Evolutionary conservation across 176 grass and related monocot species (phyloP), one percentile per base, ranked within the genome.

Genomic region (Dendrocalamus sinicus): DNA sequence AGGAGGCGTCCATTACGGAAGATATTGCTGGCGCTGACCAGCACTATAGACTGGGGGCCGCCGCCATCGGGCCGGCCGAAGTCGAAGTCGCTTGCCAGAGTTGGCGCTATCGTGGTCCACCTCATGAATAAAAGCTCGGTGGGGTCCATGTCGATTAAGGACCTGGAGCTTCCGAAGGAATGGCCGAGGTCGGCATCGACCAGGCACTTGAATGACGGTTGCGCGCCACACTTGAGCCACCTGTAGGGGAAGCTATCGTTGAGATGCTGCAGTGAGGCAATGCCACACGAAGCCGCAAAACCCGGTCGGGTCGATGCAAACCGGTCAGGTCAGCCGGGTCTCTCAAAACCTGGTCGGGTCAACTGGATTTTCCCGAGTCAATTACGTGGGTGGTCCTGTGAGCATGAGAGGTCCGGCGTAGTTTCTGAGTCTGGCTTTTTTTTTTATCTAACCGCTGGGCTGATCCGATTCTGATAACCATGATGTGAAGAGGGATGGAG

Each of bases 141-240:
- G 39, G 89, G 91, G 57, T 98, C 93, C 84, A 98, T 88, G 68
- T 98, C 93, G 72, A 95, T 95, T 86, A 88, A 98, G 62, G 91
- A 86, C 68, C 70, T 90, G 43, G 88, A 71, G 32, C 90, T 81
- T 3, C 87, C 86, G 57, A 87, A 87, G 45, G 88, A 89, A 14
- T 78, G 54, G 20, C 81, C 77, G 9, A 61, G 47, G 15, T 79
- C 80, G 67, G 70, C 75, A 54, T 63, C 65, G 9, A 22, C 52
- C 12, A 80, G 61, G 48, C 82, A 68, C 9, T 84, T 70, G 0
- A 60, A 20, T 0, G 80, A 67, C 16, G 82, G 67, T 70, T 41
- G 83, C 62, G 72, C 75, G 16, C 35, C 68, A 39, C 74, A 46
- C 17, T 9, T 66, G 45, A 89, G 74, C 91, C 91, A 89, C 5